Percentiles rank a stretch among this genome's conserved stretches.
These are phyloP conservation scores for Metschnikowia sp. DNA, from an alignment of 805 yeast genomes.

Conservation along the genomic window DNA sequence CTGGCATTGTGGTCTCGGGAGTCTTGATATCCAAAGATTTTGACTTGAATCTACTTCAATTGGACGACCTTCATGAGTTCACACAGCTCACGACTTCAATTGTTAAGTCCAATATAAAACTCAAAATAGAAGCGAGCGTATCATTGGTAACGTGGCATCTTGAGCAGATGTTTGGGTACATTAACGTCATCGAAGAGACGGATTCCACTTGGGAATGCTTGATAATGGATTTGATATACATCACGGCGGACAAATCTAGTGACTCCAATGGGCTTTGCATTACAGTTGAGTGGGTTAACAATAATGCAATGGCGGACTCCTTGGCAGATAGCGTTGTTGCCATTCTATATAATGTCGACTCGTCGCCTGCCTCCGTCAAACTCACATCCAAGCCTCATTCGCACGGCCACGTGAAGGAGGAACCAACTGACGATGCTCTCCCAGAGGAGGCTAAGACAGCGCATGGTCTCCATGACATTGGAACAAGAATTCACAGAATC, in stretches of 20 bases:
- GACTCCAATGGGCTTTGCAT: conserved; percentile 38
- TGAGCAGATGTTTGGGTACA: conserved; percentile 90
- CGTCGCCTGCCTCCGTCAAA: conserved; percentile 93
- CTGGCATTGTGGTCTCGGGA: conserved; percentile 58
- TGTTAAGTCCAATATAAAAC: conserved; percentile 75
- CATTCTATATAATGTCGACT: conserved; percentile 84
- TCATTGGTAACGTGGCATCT: conserved; percentile 85
- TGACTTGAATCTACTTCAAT: conserved; percentile 75
- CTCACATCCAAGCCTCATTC: conserved; percentile 60
- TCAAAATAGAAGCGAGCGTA: conserved; percentile 76
- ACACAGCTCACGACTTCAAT: conserved; percentile 83
- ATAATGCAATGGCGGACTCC: conserved; percentile 76
- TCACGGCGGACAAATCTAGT: conserved; percentile 38
- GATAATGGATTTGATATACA: conserved; percentile 45
- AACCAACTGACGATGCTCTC: conserved; percentile 18
- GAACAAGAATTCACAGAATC: conserved; percentile 46
- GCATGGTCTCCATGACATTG: conserved; percentile 25
- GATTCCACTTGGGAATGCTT: conserved; percentile 40
- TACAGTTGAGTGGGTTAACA: conserved; percentile 87
- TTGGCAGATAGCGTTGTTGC: conserved; percentile 94
- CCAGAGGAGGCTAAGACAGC: conserved; percentile 18
- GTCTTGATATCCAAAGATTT: conserved; percentile 89
- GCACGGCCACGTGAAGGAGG: conserved; percentile 35
- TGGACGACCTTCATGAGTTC: conserved; percentile 85
- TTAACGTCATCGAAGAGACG: conserved; percentile 60